Evolutionary conservation across 306 rosid genomes (phyloP).

Genomic region (Cicer arietinum): DNA sequence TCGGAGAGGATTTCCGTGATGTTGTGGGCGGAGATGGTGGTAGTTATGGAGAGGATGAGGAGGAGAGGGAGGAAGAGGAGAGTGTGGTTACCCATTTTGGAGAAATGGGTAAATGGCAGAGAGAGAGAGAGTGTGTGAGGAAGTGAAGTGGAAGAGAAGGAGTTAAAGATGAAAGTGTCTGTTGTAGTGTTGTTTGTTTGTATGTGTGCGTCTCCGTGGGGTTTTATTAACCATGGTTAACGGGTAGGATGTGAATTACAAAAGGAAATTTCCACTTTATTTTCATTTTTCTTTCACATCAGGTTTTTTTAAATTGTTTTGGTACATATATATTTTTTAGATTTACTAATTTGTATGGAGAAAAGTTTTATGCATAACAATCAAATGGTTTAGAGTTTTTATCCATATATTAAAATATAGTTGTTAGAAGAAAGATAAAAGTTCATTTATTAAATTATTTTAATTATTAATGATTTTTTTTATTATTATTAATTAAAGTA

Average conservation of each 20-base stretch:
- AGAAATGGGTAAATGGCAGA: not conserved
- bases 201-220: not conserved
- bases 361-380: too few relatives aligned
- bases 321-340: too few relatives aligned
- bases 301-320: too few relatives aligned
- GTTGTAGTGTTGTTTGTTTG: not conserved
- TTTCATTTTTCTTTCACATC: too few relatives aligned
- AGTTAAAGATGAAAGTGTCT: slow-evolving; percentile 35
- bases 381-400: too few relatives aligned
- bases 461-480: too few relatives aligned
- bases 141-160: not conserved
- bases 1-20: slow-evolving; percentile 80
- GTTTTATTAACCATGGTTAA: slow-evolving; percentile 55
- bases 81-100: slow-evolving; percentile 53
- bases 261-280: not conserved
- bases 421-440: too few relatives aligned
- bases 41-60: slow-evolving; percentile 34
- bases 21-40: slow-evolving; percentile 76
- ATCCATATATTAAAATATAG: too few relatives aligned
- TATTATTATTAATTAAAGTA: too few relatives aligned
- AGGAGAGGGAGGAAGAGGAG: slow-evolving; percentile 7
- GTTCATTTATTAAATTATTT: too few relatives aligned
- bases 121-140: not conserved
- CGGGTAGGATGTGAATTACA: not conserved
- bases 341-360: too few relatives aligned